Conservation (phyloP, 1,139 yeast genomes). For the Casaregolazyma lundiana region DNA sequence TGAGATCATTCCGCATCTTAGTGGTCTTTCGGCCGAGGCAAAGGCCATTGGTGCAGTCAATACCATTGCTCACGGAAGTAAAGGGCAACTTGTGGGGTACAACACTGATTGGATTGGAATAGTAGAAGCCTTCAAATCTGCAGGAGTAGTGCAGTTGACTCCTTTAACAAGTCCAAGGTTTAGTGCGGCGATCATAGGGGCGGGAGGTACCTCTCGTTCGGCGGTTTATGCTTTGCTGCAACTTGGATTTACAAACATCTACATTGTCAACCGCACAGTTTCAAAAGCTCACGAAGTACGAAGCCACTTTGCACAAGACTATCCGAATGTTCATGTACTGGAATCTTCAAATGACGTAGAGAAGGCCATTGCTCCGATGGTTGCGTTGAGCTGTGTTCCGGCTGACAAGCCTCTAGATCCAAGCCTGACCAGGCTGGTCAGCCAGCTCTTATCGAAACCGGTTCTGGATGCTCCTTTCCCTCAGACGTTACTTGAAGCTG, state of each 20-base stretch:
- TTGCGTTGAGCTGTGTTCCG: conserved; percentile 83
- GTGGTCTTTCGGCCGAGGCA: conserved; percentile 61
- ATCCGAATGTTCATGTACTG: conserved; percentile 51
- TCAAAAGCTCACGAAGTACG: conserved; percentile 59
- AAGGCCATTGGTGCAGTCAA: conserved; percentile 85
- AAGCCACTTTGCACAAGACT: conserved; percentile 55
- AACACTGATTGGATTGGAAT: conserved; percentile 98
- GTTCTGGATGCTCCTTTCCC: conserved; percentile 29
- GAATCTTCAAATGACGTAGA: conserved; percentile 35
- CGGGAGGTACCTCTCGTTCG: conserved; percentile 97
- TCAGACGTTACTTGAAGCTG: conserved; percentile 78
- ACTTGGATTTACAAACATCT: conserved; percentile 74
- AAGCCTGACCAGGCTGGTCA: conserved; percentile 36
- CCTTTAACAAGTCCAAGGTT: conserved; percentile 11
- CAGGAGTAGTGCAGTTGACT: conserved; percentile 51
- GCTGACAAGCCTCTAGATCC: conserved; percentile 74
- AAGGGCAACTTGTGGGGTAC: conserved; percentile 65
- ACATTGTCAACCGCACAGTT: conserved; percentile 75
- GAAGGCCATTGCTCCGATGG: conserved; percentile 40
- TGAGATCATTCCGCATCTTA: conserved; percentile 64
- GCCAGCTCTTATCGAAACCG: conserved; percentile 1
- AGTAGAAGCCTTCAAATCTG: conserved; percentile 55
- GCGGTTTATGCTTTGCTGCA: conserved; percentile 81
- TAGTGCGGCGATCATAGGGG: conserved; percentile 69
- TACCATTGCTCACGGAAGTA: conserved; percentile 60